Evolutionary conservation across 345 rosid genomes (phyloP), one percentile per base, ranked within the genome.

Genomic region (Aegle marmelos): DNA sequence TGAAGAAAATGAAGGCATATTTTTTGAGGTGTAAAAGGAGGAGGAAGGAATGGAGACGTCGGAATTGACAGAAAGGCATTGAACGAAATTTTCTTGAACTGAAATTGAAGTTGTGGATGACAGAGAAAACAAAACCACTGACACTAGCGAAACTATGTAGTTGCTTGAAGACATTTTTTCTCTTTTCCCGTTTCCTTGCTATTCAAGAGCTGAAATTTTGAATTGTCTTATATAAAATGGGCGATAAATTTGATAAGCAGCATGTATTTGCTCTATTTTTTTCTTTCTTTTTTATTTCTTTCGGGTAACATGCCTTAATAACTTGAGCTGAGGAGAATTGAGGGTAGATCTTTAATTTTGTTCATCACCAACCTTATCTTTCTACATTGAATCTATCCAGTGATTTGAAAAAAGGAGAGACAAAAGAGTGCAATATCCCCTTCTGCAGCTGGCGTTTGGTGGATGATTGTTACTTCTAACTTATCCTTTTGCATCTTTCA

Each of bases 11-110:
- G 39, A 50, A 70, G 73, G 9, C 4, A 48, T 48, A 8, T 19
- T 48, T 9, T 48, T 28, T 70, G 60, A 13, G 6, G 22, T 16
- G 37, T 27, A 69, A n/a, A n/a, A n/a, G 50, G 8, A 7, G n/a
- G 73, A 48, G 4, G n/a, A 69, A 48, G 36, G 59, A 30, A 69
- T 11, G 7, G n/a, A 30, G 28, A 27, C n/a, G 11, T 27, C 6
- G 16, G 73, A 48, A 68, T 83, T 84, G 41, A 41, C 30, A 7
- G 79, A 70, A 45, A 90, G 76, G 70, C 93, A 90, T 30, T 27
- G 79, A 9, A 83, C 70, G 68, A 90, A 90, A 16, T 78, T 75
- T n/a, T 85, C 88, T 78, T 84, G 88, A 5, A 80, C 4, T 6
- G 81, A 27, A 33, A 33, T 10, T 37, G 73, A 67, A 58, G 72